A percentile compares a stretch with the other conserved stretches of the same genome.
phyloP scores from a whole-genome alignment of 176 grass and related monocot species.

The Lolium perenne region DNA sequence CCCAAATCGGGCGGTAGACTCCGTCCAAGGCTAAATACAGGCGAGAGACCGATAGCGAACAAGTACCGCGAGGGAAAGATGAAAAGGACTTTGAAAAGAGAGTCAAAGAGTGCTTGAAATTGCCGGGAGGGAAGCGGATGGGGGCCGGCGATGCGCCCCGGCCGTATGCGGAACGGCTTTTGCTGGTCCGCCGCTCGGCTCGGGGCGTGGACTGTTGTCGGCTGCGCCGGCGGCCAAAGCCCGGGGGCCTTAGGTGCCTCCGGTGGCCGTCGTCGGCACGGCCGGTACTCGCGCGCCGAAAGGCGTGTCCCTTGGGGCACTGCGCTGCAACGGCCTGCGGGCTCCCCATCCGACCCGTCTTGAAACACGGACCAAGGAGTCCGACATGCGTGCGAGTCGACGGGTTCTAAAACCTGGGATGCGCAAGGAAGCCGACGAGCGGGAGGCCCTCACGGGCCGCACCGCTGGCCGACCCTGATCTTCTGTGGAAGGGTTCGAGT shows the following conservation, averaged over 20 bases:
- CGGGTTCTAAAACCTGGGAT: slow-evolving; percentile 4
- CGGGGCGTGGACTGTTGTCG: slow-evolving; percentile 17
- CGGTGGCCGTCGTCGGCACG: too few relatives aligned
- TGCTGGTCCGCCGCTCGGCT: slow-evolving; percentile 39
- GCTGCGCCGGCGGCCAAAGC: too few relatives aligned
- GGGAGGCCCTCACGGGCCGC: slow-evolving; percentile 16
- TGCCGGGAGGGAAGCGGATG: slow-evolving; percentile 81
- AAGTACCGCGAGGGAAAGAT: slow-evolving; percentile 80
- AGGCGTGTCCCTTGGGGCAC: neutral
- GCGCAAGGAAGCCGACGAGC: slow-evolving; percentile 16
- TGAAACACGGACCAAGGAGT: slow-evolving; percentile 88
- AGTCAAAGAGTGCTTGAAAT: slow-evolving; percentile 91
- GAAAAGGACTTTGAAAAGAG: slow-evolving; percentile 93
- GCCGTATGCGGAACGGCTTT: slow-evolving; percentile 31
- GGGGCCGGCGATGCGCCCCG: slow-evolving; percentile 60
- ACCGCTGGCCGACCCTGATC: slow-evolving; percentile 66
- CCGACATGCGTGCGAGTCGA: slow-evolving; percentile 46
- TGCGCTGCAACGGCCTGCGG: slow-evolving; percentile 33
- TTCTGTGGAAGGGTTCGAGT: slow-evolving; percentile 81
- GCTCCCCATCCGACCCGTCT: slow-evolving; percentile 71
- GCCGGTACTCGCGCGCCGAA: too few relatives aligned
- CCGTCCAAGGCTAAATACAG: slow-evolving; percentile 70
- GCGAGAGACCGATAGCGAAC: slow-evolving; percentile 80
- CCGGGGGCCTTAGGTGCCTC: too few relatives aligned
- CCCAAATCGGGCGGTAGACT: slow-evolving; percentile 61